A percentile compares a stretch with the other conserved stretches of the same genome.
phyloP scores from a whole-genome alignment of 768 basidiomycete genomes.

The Imleria badia region DNA sequence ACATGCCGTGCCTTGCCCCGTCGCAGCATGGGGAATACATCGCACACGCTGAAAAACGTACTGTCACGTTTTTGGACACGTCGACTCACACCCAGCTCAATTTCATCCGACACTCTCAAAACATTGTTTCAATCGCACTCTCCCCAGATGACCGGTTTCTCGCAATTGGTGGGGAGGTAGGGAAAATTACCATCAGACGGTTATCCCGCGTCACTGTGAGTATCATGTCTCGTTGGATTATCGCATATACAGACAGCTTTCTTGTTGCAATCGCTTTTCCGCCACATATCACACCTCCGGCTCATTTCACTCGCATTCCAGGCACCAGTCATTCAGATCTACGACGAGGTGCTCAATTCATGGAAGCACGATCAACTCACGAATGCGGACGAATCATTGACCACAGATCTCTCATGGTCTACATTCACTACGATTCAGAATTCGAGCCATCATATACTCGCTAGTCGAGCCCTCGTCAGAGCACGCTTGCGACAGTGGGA shows the following conservation, averaged over 20 bases:
- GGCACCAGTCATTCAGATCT: not conserved
- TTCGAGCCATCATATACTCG: not conserved
- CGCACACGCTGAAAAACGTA: not conserved
- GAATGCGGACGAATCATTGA: not conserved
- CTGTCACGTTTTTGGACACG: not conserved
- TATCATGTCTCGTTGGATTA: not conserved
- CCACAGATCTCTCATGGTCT: not conserved
- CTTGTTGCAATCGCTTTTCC: no score
- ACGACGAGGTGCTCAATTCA: not conserved
- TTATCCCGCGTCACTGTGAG: not conserved
- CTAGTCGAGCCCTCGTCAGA: conserved; percentile 1
- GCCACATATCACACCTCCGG: no score
- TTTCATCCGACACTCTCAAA: not conserved
- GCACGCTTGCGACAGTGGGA: not conserved
- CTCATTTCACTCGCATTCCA: no score
- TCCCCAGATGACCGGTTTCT: not conserved
- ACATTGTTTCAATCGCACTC: not conserved
- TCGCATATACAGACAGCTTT: not conserved
- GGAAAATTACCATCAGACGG: not conserved
- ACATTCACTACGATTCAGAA: no score
- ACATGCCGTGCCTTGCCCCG: not conserved
- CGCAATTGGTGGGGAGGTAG: not conserved
- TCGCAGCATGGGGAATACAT: not conserved
- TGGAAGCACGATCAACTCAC: not conserved
- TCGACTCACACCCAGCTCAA: not conserved